phyloP scores from a whole-genome alignment of 176 grass and related monocot genomes.

The Saccharum officinarum region DNA sequence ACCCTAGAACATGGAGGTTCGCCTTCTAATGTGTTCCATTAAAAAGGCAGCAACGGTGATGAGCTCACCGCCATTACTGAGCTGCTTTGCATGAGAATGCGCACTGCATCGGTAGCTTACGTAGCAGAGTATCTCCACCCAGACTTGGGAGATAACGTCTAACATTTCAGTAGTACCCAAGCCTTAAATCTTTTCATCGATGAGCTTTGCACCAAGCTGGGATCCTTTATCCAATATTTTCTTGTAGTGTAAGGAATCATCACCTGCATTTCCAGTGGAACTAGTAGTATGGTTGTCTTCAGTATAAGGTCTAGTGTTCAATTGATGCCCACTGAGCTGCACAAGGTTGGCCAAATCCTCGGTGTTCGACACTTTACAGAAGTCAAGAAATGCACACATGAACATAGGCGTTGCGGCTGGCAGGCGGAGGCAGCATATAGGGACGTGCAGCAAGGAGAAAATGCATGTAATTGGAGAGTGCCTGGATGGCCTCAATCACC shows the following conservation, averaged over 20 bases:
- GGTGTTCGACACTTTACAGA: not conserved
- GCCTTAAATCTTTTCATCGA: not conserved
- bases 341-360: not conserved
- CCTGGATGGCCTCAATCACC: not conserved
- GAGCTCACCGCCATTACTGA: constrained; percentile 4
- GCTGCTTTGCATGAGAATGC: not conserved
- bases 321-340: not conserved
- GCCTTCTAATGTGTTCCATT: not conserved
- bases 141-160: not conserved
- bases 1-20: not conserved
- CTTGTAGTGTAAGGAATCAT: not conserved
- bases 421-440: not conserved
- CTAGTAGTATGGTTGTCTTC: not conserved
- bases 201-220: not conserved
- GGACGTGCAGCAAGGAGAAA: not conserved
- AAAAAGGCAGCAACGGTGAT: not conserved
- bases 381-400: not conserved
- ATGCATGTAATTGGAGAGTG: not conserved
- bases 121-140: not conserved
- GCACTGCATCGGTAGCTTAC: not conserved
- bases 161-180: not conserved
- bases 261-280: not conserved
- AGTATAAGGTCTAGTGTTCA: not conserved
- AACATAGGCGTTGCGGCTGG: not conserved
- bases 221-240: not conserved